Evolutionary conservation across 495 filamentous ascomycete species (phyloP).

Genomic region (Copromyces sp.): DNA sequence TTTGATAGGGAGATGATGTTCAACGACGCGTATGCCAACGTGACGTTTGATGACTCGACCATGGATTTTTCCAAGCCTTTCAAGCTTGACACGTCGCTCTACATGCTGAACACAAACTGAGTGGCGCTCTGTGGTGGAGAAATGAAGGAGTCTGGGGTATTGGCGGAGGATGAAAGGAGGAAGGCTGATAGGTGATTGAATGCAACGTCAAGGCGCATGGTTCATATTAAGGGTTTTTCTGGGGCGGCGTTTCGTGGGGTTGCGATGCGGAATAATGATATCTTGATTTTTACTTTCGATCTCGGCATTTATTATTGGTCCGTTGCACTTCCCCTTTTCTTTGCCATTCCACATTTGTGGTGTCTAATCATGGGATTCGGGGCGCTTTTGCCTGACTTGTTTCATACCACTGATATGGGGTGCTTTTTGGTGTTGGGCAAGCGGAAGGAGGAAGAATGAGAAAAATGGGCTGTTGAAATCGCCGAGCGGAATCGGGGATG

Average conservation of each 20-base stretch:
- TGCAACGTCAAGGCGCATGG: background rate
- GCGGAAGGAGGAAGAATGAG: background rate
- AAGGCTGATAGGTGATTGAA: background rate
- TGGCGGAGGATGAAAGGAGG: background rate
- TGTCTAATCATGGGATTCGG: background rate
- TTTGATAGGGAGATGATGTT: conserved; percentile 8
- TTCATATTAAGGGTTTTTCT: background rate
- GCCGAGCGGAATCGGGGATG: background rate
- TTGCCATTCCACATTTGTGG: background rate
- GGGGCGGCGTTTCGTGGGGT: background rate
- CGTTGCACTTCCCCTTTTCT: background rate
- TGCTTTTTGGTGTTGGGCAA: background rate
- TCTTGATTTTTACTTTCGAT: background rate
- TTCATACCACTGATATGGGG: background rate
- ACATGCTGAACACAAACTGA: conserved; percentile 30
- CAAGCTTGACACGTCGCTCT: conserved; percentile 31
- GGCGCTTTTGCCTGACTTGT: background rate
- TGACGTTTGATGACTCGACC: conserved; percentile 9
- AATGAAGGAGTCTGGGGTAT: background rate
- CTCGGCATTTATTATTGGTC: background rate
- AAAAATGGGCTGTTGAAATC: background rate
- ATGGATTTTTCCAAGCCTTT: conserved; percentile 33
- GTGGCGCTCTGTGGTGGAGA: conserved; percentile 2
- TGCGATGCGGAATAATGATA: background rate
- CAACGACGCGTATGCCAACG: background rate